Base-by-base conservation (phyloP, 2,329 filamentous ascomycete genomes). In the Albifimbria verrucaria region DNA sequence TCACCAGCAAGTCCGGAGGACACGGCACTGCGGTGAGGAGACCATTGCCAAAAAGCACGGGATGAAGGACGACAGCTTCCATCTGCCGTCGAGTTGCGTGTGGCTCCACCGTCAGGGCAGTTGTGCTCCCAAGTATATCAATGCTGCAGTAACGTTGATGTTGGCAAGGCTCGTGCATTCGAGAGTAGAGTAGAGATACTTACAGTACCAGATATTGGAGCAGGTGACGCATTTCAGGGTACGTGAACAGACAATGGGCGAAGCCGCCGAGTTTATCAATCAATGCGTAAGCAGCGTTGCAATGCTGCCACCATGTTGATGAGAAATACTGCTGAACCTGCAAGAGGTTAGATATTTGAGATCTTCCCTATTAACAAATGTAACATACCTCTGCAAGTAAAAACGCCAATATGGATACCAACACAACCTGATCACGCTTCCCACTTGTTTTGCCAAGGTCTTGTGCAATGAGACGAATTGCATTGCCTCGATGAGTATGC, bases 11-110 rank as follows among this genome's bases (percentile, higher is more conserved):
- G 4, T 54, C 22, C 1, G 50, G 49, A 0, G 63, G 61, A 20
- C 58, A 60, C 5, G 60, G 53, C 7, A 65, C 48, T 12, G 59
- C 51, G 0, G 64, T 65, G 23, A 46, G 53, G 17, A 62, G 53
- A 18, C 50, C 56, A 2, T 55, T 22, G 1, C 57, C 58, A 36
- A 59, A 65, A 21, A 63, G 51, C 11, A 44, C 36, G 3, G 53
- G 17, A 20, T 57, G 41, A 2, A 64, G 22, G 32, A 25, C 44
- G 22, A 57, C 21, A 4, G 52, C 49, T 9, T 59, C 57, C 1
- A 56, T 20, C n/a, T 59, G 55, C n/a, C 52, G 55, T 7, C 50
- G 45, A 3, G 49, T 47, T 12, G 32, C 36, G 4, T 52, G 32
- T 12, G 39, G 12, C 7, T 52, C 47, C 10, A 57, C 15, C 2